Percentiles rank a stretch among this genome's conserved stretches.
Evolutionary conservation across 768 basidiomycete genomes (phyloP).

Genomic region (Suillus weaverae): DNA sequence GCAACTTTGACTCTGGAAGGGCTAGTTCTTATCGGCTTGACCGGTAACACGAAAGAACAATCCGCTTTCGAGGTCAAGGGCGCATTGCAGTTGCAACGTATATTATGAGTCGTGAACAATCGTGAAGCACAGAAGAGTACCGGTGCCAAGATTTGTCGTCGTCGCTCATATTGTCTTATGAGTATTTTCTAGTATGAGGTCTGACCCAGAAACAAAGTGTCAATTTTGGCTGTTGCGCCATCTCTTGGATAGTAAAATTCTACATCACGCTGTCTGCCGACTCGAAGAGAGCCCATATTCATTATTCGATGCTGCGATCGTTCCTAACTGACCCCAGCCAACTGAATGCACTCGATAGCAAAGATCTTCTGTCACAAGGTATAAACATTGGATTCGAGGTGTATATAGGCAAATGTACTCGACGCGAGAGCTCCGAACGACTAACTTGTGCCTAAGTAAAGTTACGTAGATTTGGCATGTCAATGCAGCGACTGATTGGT

Average conservation of each 20-base stretch:
- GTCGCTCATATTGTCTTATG: neutral
- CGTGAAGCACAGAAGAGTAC: neutral
- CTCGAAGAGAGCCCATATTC: neutral
- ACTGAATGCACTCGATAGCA: too few species aligned
- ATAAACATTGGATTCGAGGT: constrained; percentile 1
- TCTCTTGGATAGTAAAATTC: neutral
- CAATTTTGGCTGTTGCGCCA: constrained; percentile 42
- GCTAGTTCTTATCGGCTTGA: neutral
- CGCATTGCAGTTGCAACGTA: neutral
- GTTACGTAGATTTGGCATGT: neutral
- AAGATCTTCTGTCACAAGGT: neutral
- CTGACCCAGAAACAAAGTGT: constrained; percentile 50
- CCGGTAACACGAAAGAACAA: neutral
- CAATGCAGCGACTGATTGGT: neutral
- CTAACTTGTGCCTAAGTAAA: neutral
- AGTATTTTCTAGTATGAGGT: constrained; percentile 60
- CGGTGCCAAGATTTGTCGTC: neutral
- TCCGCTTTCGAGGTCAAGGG: neutral
- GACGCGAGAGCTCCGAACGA: neutral
- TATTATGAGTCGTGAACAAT: neutral
- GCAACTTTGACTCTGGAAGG: neutral
- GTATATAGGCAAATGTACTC: constrained; percentile 1
- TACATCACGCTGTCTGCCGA: neutral
- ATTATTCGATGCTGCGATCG: neutral
- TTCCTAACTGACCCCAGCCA: neutral